Percentiles rank a stretch among this genome's conserved stretches.
Conservation (phyloP, 495 filamentous ascomycete species). For the Penicillium parvum region DNA sequence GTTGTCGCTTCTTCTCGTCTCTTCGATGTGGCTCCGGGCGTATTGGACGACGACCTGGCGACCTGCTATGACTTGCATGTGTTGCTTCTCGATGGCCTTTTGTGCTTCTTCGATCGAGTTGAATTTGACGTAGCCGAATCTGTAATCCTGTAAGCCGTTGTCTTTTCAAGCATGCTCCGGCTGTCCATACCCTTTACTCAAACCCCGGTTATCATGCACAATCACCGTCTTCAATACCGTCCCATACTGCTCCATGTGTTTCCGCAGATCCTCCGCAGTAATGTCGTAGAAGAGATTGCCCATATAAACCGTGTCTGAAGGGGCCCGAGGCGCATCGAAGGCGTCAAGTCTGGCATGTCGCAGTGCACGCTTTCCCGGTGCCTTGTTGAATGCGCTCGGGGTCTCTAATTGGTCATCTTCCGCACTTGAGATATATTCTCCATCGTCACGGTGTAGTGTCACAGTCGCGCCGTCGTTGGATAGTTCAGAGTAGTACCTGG, state of each 20-base stretch:
- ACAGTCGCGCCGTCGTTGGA: background rate
- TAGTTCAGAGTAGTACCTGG: constrained; percentile 19
- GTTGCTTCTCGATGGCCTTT: constrained; percentile 57
- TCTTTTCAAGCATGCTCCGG: background rate
- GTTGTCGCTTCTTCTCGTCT: background rate
- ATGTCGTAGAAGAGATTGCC: constrained; percentile 87
- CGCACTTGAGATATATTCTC: too few relatives aligned
- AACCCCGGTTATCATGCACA: constrained; percentile 63
- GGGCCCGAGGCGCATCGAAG: background rate
- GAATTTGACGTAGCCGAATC: constrained; percentile 78
- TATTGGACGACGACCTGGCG: constrained; percentile 63
- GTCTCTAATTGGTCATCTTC: background rate
- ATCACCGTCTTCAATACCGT: constrained; percentile 51
- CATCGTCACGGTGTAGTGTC: background rate
- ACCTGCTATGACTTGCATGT: constrained; percentile 73
- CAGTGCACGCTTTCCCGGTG: background rate
- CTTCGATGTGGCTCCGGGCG: constrained; percentile 35
- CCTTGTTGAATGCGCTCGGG: background rate
- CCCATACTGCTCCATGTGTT: constrained; percentile 65
- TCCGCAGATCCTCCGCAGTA: constrained; percentile 63
- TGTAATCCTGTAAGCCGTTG: constrained; percentile 27
- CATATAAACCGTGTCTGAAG: constrained; percentile 61
- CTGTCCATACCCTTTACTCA: constrained; percentile 70
- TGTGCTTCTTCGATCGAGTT: constrained; percentile 49
- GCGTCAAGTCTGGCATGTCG: background rate